Conservation (phyloP, 2,329 filamentous ascomycete species). For the Plenodomus biglobosus region DNA sequence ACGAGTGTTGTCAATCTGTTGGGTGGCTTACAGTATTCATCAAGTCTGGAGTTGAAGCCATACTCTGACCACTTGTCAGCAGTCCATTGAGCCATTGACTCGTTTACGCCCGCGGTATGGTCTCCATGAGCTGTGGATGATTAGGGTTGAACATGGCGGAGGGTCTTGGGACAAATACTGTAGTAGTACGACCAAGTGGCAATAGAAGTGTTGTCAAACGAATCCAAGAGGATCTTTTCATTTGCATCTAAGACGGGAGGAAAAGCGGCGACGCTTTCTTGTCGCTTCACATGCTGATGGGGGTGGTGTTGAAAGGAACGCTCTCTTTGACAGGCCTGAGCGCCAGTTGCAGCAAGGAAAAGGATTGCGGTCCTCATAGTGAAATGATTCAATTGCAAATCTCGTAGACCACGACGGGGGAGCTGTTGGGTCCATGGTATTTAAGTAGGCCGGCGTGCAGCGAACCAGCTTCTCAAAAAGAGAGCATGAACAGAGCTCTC, state of each 20-base stretch:
- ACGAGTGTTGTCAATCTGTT: background rate
- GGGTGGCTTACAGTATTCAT: slow-evolving; percentile 37
- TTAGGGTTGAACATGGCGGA: slow-evolving; percentile 7
- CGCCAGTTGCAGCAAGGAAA: slow-evolving; percentile 33
- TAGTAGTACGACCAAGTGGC: slow-evolving; percentile 45
- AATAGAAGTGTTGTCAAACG: slow-evolving; percentile 47
- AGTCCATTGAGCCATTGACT: slow-evolving; percentile 46
- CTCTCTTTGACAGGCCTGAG: slow-evolving; percentile 40
- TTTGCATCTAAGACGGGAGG: slow-evolving; percentile 40
- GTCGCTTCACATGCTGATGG: slow-evolving; percentile 31
- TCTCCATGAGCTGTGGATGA: slow-evolving; percentile 31
- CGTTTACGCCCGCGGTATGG: slow-evolving; percentile 38
- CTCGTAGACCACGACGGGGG: background rate
- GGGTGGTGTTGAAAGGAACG: slow-evolving; percentile 24
- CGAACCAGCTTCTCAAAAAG: slow-evolving; percentile 2
- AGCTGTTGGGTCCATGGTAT: slow-evolving; percentile 1
- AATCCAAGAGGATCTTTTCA: slow-evolving; percentile 45
- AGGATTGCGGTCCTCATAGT: slow-evolving; percentile 27
- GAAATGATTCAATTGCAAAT: background rate
- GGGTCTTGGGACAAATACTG: slow-evolving; percentile 18
- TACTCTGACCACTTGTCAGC: slow-evolving; percentile 41
- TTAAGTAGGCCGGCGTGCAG: slow-evolving; percentile 16
- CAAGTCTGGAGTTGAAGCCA: slow-evolving; percentile 41
- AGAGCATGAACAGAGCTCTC: slow-evolving; percentile 22
- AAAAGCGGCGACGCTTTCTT: slow-evolving; percentile 27